Evolutionary conservation across 192 early-diverging fungal genomes (phyloP).

Genomic region (Lunasporangiospora selenospora): DNA sequence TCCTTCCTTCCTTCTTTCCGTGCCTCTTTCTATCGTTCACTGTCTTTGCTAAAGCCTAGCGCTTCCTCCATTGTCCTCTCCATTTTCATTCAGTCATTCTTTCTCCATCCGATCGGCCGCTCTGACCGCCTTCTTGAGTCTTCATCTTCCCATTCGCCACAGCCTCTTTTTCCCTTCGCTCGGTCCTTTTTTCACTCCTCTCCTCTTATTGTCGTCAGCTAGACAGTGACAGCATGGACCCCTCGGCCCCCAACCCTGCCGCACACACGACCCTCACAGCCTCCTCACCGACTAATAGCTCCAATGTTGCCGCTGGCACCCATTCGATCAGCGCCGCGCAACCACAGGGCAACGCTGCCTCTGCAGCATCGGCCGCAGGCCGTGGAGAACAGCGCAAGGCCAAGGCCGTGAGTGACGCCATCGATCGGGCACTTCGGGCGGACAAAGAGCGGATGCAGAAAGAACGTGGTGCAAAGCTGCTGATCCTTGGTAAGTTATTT

Average conservation of each 20-base stretch:
- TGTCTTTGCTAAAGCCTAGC: not conserved
- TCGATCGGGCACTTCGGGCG: conserved; percentile 26
- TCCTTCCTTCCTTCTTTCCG: conserved; percentile 1
- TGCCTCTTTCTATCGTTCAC: not conserved
- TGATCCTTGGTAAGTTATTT: conserved; percentile 43
- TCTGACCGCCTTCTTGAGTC: not conserved
- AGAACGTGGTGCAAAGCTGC: conserved; percentile 37
- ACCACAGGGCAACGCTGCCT: not conserved
- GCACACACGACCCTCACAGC: not conserved
- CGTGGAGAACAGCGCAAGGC: conserved; percentile 31
- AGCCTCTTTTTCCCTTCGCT: not conserved
- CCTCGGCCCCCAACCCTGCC: not conserved
- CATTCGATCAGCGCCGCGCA: conserved; percentile 16
- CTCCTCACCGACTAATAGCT: not conserved
- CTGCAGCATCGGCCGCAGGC: not conserved
- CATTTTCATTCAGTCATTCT: not conserved
- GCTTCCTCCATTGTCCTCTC: not conserved
- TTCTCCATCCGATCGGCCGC: not conserved
- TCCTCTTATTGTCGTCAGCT: not conserved
- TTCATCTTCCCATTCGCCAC: not conserved
- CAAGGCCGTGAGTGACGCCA: conserved; percentile 40
- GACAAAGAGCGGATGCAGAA: conserved; percentile 40
- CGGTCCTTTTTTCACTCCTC: not conserved
- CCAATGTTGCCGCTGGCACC: conserved; percentile 2
- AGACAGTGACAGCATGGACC: conserved; percentile 8